These are phyloP conservation scores for Fusarium sulawesiense DNA, from an alignment of 2,329 filamentous ascomycete species.

Conservation along the genomic window DNA sequence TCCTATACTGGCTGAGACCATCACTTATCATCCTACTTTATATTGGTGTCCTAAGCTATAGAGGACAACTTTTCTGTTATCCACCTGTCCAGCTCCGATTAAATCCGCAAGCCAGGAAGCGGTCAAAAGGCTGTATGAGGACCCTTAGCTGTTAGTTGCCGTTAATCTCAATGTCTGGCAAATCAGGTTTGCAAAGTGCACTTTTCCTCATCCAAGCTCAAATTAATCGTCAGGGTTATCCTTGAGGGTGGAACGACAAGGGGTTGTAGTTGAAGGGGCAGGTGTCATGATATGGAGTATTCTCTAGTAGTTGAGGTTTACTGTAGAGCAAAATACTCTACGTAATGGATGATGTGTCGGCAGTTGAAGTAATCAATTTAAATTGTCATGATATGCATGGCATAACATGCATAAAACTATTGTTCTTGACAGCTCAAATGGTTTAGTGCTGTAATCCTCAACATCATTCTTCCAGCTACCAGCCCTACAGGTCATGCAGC, in stretches of 20 bases:
- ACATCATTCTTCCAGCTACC: conserved; percentile 17
- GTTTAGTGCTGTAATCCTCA: conserved; percentile 12
- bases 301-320: neutral
- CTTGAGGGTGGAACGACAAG: conserved; percentile 28
- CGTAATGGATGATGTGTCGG: neutral
- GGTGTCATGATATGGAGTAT: conserved; percentile 8
- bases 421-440: neutral
- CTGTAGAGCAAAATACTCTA: neutral
- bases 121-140: conserved; percentile 21
- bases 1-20: neutral
- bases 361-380: neutral
- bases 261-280: conserved; percentile 1
- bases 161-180: conserved; percentile 31
- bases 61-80: neutral
- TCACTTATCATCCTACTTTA: neutral
- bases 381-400: neutral
- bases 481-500: conserved; percentile 34
- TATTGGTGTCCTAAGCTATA: neutral
- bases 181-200: conserved; percentile 17
- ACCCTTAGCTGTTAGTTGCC: conserved; percentile 25
- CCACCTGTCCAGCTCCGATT: conserved; percentile 7
- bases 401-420: neutral
- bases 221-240: conserved; percentile 35
- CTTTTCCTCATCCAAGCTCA: conserved; percentile 28
- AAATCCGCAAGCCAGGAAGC: conserved; percentile 29